Evolutionary conservation across 306 rosid species (phyloP).

Genomic region (Sesbania bispinosa): DNA sequence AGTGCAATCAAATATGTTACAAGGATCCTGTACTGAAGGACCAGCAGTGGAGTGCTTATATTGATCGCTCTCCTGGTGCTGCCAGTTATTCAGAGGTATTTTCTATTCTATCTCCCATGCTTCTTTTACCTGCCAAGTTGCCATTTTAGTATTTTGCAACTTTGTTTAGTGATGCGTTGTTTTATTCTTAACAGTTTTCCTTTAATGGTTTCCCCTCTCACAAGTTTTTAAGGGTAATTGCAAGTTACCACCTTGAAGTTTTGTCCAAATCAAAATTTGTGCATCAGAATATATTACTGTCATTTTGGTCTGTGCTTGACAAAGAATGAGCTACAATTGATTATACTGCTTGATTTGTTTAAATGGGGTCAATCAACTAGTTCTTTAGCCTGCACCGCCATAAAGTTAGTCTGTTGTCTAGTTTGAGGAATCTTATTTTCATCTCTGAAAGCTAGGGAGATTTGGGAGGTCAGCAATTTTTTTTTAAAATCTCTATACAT

Average conservation of each 20-base stretch:
- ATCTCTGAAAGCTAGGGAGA: not conserved
- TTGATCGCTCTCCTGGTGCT: constrained; percentile 93
- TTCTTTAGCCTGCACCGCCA: not conserved
- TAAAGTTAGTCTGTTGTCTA: not conserved
- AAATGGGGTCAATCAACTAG: not conserved
- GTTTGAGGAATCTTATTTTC: not conserved
- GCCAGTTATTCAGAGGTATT: constrained; percentile 70
- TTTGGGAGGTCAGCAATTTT: too few species aligned
- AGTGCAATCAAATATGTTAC: constrained; percentile 75
- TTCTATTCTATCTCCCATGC: not conserved
- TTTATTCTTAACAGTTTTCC: not conserved
- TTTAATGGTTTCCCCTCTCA: not conserved
- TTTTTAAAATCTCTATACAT: too few species aligned
- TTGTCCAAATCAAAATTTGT: not conserved
- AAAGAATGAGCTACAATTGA: too few species aligned
- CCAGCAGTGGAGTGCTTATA: constrained; percentile 91
- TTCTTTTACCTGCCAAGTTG: not conserved
- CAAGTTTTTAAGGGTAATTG: not conserved
- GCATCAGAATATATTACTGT: too few species aligned
- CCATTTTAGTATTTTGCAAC: not conserved
- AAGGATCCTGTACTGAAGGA: constrained; percentile 93
- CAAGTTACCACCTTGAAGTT: not conserved
- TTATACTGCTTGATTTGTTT: not conserved
- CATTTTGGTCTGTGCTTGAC: too few species aligned
- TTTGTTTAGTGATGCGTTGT: not conserved